A percentile compares a stretch with the other conserved stretches of the same genome.
Conservation (phyloP, 2,329 filamentous ascomycete species). For the Colletotrichum echinochloae region DNA sequence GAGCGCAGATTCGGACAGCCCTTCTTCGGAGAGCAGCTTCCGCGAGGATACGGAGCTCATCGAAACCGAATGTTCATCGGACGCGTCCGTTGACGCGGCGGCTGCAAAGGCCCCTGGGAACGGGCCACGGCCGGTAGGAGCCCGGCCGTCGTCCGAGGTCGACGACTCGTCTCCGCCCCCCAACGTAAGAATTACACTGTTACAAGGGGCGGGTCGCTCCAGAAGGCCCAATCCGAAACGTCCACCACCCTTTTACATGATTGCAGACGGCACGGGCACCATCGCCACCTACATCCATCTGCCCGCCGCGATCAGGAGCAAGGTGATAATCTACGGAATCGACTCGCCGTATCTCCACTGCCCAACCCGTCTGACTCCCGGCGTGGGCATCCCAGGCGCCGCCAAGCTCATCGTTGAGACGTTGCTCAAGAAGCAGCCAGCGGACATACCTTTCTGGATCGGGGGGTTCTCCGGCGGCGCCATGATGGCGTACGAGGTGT, state of each 20-base stretch:
- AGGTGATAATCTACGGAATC: conserved; percentile 9
- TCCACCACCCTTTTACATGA: conserved; percentile 5
- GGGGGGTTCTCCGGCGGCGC: conserved; percentile 21
- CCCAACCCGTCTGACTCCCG: neutral
- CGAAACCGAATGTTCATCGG: no score
- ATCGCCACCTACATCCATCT: conserved; percentile 27
- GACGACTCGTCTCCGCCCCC: no score
- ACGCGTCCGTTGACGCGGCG: no score
- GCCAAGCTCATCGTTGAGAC: conserved; percentile 21
- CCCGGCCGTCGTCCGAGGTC: no score
- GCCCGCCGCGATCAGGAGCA: neutral
- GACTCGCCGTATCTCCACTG: conserved; percentile 19
- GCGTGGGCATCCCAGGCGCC: conserved; percentile 4
- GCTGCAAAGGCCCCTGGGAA: no score
- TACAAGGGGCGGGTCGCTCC: neutral
- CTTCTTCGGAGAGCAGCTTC: no score
- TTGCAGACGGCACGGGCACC: conserved; percentile 17
- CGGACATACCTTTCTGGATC: neutral
- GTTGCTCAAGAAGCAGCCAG: neutral
- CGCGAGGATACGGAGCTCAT: no score
- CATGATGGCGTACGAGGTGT: conserved; percentile 16
- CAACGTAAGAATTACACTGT: neutral
- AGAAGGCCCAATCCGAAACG: neutral
- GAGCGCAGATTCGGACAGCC: no score
- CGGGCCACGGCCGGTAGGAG: no score